Percentiles rank a stretch among this genome's conserved stretches.
Conservation (phyloP, 1,284 basidiomycete genomes). For the Cryptococcus sp. region DNA sequence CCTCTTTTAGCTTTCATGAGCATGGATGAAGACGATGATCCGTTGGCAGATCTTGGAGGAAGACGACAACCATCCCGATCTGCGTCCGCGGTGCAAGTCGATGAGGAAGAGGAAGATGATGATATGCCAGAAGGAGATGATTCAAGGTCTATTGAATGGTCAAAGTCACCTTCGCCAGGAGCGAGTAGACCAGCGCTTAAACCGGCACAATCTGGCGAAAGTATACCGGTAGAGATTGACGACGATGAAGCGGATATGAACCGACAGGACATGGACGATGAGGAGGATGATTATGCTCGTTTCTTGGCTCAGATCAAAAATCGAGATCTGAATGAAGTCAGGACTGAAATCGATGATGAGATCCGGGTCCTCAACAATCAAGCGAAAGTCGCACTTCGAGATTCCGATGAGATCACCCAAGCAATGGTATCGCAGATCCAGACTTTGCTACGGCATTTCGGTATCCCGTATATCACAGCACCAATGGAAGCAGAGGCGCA, state of each 20-base stretch:
- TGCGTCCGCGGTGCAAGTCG: background rate
- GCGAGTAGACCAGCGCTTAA: slow-evolving; percentile 20
- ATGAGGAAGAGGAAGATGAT: slow-evolving; percentile 7
- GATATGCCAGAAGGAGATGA: slow-evolving; percentile 26
- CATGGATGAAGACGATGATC: background rate
- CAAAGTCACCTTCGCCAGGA: slow-evolving; percentile 38
- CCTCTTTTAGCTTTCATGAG: slow-evolving; percentile 3
- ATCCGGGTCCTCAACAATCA: slow-evolving; percentile 76
- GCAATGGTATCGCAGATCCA: slow-evolving; percentile 96
- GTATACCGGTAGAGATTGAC: slow-evolving; percentile 21
- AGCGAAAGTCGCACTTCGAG: slow-evolving; percentile 80
- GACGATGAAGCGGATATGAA: slow-evolving; percentile 58
- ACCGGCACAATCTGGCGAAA: slow-evolving; percentile 16
- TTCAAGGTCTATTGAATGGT: slow-evolving; percentile 40
- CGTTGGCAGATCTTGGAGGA: background rate
- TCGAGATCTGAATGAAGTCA: slow-evolving; percentile 70
- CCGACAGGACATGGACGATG: slow-evolving; percentile 60
- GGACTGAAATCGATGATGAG: slow-evolving; percentile 86
- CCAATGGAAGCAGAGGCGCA: slow-evolving; percentile 99
- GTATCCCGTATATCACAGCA: slow-evolving; percentile 96
- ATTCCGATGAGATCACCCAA: slow-evolving; percentile 90
- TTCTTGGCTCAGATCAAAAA: slow-evolving; percentile 88
- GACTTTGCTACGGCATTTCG: slow-evolving; percentile 86
- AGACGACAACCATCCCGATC: background rate
- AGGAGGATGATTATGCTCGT: slow-evolving; percentile 84